Percentiles rank a stretch among this genome's conserved stretches.
phyloP scores from a whole-genome alignment of 495 filamentous ascomycete species.

The Cercophora sp. region DNA sequence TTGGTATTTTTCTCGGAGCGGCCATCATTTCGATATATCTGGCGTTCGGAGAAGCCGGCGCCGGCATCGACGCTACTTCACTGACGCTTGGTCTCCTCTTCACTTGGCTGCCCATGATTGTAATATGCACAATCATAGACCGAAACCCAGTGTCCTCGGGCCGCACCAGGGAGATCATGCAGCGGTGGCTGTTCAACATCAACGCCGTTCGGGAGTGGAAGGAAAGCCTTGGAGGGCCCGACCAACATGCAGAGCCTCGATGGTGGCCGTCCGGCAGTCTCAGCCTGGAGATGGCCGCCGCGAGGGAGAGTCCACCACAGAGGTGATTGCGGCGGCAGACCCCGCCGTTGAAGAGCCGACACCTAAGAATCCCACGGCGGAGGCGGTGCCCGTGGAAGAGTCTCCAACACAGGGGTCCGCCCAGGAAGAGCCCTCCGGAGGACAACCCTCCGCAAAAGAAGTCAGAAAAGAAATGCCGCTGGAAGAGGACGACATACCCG shows the following conservation, averaged over 20 bases:
- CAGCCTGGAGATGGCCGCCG: too few species aligned
- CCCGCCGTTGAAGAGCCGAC: too few species aligned
- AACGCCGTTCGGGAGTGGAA: conserved; percentile 2
- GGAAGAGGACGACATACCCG: neutral
- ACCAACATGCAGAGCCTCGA: too few species aligned
- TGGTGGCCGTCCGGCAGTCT: too few species aligned
- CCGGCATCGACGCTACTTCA: neutral
- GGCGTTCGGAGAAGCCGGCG: conserved; percentile 11
- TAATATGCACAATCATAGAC: conserved; percentile 13
- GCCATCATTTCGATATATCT: conserved; percentile 12
- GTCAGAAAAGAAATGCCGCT: neutral
- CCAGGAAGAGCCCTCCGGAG: too few species aligned
- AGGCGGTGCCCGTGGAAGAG: too few species aligned
- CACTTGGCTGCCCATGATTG: conserved; percentile 12
- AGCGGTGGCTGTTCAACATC: conserved; percentile 15
- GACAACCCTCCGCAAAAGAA: too few species aligned
- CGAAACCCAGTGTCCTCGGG: conserved; percentile 15
- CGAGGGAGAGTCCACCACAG: too few species aligned
- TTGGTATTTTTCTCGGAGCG: conserved; percentile 9
- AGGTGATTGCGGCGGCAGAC: neutral
- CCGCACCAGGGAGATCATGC: conserved; percentile 1
- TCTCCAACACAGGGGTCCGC: too few species aligned
- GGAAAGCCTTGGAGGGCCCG: too few species aligned
- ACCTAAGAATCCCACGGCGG: too few species aligned
- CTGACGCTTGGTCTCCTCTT: conserved; percentile 8